Percentiles rank a stretch among this genome's conserved stretches.
These are phyloP conservation scores for Ballota nigra DNA, from an alignment of 257 asterid species.

Conservation along the genomic window DNA sequence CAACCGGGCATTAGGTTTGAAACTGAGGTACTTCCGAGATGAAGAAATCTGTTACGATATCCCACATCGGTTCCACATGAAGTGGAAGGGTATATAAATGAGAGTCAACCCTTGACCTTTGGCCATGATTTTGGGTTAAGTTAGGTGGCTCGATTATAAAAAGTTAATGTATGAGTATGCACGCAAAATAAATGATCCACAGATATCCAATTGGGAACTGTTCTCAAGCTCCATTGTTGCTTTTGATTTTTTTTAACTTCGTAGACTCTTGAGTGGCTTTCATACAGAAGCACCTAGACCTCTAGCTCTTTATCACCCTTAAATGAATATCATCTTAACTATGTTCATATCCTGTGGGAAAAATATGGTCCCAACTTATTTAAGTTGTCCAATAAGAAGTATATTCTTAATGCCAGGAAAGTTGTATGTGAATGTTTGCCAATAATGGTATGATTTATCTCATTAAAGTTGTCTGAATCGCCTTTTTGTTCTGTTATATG, in stretches of 20 bases:
- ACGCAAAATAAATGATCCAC: background rate
- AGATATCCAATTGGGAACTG: background rate
- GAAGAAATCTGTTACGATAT: too few relatives aligned
- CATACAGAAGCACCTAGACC: background rate
- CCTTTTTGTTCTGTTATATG: slow-evolving; percentile 5
- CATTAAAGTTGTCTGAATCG: background rate
- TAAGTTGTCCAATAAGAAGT: background rate
- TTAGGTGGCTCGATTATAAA: background rate
- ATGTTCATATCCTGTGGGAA: background rate
- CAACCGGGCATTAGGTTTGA: background rate
- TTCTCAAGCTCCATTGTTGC: background rate
- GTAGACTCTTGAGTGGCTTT: background rate
- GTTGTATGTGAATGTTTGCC: background rate
- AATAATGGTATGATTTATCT: background rate
- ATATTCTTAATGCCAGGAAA: background rate
- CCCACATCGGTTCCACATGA: too few relatives aligned
- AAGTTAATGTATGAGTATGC: background rate
- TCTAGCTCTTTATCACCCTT: background rate
- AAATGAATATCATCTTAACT: background rate
- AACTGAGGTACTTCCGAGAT: background rate
- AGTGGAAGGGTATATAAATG: too few relatives aligned
- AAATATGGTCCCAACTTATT: background rate
- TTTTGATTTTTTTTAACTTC: background rate
- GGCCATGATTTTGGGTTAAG: too few relatives aligned
- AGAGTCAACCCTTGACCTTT: too few relatives aligned